Conservation (phyloP, 23 red algal species). For the Cyanidium caldarium region DNA sequence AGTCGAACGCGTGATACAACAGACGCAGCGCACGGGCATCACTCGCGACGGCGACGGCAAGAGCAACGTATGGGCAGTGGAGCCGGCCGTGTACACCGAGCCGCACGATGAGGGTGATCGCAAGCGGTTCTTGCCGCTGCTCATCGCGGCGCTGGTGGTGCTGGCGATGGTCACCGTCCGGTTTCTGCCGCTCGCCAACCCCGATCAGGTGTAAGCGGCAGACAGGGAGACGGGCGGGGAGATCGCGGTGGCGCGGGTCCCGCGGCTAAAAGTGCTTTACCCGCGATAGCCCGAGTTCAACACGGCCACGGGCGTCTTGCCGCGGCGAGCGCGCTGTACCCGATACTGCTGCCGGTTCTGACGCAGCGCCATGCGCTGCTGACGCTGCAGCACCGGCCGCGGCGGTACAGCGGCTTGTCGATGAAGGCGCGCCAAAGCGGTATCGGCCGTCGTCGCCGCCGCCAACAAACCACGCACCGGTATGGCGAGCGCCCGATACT, state of each 20-base stretch:
- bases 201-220: constrained; percentile 49
- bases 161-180: constrained; percentile 30
- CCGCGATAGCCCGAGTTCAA: constrained; percentile 70
- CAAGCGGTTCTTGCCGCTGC: constrained; percentile 17
- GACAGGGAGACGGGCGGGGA: not conserved
- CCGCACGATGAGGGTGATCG: constrained; percentile 20
- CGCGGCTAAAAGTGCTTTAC: not conserved
- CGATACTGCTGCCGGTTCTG: not conserved
- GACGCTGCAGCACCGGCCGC: constrained; percentile 5
- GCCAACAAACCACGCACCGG: not conserved
- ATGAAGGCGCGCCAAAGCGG: not conserved
- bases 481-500: not conserved
- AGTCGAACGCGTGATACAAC: not conserved
- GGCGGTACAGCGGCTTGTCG: not conserved
- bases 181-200: constrained; percentile 44
- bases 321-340: constrained; percentile 40
- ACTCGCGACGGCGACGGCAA: constrained; percentile 71
- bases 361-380: not conserved
- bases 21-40: constrained; percentile 17
- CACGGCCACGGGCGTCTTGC: constrained; percentile 25
- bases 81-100: constrained; percentile 42
- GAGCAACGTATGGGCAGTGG: constrained; percentile 90
- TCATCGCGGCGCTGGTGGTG: constrained; percentile 12
- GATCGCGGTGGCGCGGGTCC: not conserved
- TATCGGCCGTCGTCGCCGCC: not conserved